Evolutionary conservation across 345 rosid species (phyloP).

Genomic region (Cardiospermum halicacabum): DNA sequence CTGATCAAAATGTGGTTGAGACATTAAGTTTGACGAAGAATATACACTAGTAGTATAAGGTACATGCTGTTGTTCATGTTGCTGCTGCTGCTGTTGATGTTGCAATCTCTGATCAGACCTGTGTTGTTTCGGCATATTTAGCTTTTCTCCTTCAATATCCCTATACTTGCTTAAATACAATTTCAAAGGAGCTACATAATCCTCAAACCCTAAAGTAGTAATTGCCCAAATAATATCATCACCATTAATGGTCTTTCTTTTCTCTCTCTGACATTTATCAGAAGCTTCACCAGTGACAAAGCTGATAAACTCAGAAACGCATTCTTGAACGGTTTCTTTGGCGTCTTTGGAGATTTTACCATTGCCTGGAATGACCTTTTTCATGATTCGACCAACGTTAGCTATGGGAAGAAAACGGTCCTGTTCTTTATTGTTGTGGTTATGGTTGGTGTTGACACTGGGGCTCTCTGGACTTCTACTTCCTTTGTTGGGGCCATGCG

Average conservation of each 20-base stretch:
- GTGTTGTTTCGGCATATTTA: constrained; percentile 54
- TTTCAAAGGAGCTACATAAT: constrained; percentile 53
- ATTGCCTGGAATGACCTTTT: constrained; percentile 56
- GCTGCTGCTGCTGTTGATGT: constrained; percentile 23
- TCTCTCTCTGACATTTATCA: constrained; percentile 66
- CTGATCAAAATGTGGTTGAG: constrained; percentile 48
- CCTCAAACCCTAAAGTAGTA: constrained; percentile 67
- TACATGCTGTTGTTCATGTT: constrained; percentile 29
- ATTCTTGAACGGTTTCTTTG: constrained; percentile 71
- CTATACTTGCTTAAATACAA: constrained; percentile 52
- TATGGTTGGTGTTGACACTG: constrained; percentile 17
- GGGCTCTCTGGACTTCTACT: constrained; percentile 59
- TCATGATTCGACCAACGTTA: constrained; percentile 75
- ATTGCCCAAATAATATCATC: constrained; percentile 77
- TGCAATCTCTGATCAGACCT: constrained; percentile 21
- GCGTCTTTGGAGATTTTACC: constrained; percentile 75
- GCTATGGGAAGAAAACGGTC: constrained; percentile 71
- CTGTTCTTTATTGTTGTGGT: constrained; percentile 47
- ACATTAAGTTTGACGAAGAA: constrained; percentile 32
- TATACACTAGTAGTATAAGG: constrained; percentile 35
- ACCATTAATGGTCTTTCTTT: constrained; percentile 67
- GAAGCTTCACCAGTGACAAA: constrained; percentile 72
- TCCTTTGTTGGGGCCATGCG: constrained; percentile 18
- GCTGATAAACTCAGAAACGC: constrained; percentile 73
- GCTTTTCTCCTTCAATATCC: constrained; percentile 63